These are phyloP conservation scores for Acanthamoeba triangularis DNA, from an alignment of 208 protist genomes.

Conservation along the genomic window DNA sequence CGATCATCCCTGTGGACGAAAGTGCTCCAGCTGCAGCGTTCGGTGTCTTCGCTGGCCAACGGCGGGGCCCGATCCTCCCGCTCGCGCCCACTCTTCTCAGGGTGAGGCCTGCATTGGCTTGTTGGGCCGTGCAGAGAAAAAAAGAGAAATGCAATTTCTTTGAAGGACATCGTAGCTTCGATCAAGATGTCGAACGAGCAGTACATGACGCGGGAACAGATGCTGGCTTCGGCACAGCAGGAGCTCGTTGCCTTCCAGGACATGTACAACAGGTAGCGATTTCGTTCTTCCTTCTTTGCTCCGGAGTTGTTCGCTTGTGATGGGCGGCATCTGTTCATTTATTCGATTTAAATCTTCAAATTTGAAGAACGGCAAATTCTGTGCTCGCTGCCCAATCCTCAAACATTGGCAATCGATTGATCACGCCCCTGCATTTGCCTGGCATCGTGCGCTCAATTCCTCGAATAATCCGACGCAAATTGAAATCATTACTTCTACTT, in stretches of 20 bases:
- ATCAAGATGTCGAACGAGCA: neutral
- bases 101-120: too few species aligned
- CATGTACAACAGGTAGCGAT: conserved; percentile 48
- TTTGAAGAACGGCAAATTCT: neutral
- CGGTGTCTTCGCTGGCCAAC: neutral
- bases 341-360: neutral
- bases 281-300: too few species aligned
- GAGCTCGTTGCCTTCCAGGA: conserved; percentile 7
- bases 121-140: neutral
- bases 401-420: neutral
- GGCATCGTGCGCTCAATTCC: neutral
- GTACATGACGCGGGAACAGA: neutral
- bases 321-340: too few species aligned
- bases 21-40: neutral
- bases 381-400: too few species aligned
- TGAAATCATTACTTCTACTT: neutral
- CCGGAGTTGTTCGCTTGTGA: too few species aligned
- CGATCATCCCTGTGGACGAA: neutral
- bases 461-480: neutral
- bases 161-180: neutral
- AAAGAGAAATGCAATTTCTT: neutral
- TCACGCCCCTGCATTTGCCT: neutral
- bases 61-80: neutral
- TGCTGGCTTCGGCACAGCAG: conserved; percentile 49
- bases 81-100: neutral